A percentile compares a stretch with the other conserved stretches of the same genome.
phyloP scores from a whole-genome alignment of 2,329 filamentous ascomycete genomes.

The Rhinocladiella mackenziei region DNA sequence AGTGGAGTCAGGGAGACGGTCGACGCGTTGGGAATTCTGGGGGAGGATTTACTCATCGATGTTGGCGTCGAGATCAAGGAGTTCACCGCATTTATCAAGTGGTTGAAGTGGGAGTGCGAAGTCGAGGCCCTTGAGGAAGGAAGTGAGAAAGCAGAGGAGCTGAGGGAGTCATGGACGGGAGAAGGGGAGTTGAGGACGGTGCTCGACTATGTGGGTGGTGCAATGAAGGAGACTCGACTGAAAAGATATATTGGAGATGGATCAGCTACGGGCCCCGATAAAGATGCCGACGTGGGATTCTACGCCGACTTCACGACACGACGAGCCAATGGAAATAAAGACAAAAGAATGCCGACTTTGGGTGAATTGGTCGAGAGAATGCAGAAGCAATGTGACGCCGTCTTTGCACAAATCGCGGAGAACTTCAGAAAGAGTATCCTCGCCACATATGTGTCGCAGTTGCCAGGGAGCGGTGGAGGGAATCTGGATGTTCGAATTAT shows the following conservation, averaged over 20 bases:
- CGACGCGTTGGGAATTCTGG: conserved; percentile 69
- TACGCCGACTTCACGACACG: conserved; percentile 49
- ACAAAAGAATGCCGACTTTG: conserved; percentile 55
- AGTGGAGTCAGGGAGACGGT: conserved; percentile 63
- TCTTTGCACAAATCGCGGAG: conserved; percentile 66
- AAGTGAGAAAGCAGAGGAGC: conserved; percentile 60
- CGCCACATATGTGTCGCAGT: conserved; percentile 40
- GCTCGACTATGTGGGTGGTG: conserved; percentile 67
- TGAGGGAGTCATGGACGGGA: conserved; percentile 57
- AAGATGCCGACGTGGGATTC: conserved; percentile 36
- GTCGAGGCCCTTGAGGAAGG: conserved; percentile 63
- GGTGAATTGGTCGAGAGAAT: conserved; percentile 61
- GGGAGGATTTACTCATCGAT: conserved; percentile 66
- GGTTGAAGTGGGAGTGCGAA: conserved; percentile 81
- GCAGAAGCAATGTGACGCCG: conserved; percentile 53
- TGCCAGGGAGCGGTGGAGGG: conserved; percentile 7
- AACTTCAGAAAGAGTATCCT: conserved; percentile 65
- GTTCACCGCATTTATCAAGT: conserved; percentile 74
- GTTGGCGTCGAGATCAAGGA: conserved; percentile 73
- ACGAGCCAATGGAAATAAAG: conserved; percentile 46
- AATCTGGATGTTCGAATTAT: conserved; percentile 17
- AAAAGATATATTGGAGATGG: conserved; percentile 34
- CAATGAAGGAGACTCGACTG: conserved; percentile 33
- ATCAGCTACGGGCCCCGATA: conserved; percentile 26
- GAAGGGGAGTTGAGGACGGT: conserved; percentile 68